A percentile compares a stretch with the other conserved stretches of the same genome.
Conservation (phyloP, 306 rosid species). For the Herpetospermum pedunculosum region DNA sequence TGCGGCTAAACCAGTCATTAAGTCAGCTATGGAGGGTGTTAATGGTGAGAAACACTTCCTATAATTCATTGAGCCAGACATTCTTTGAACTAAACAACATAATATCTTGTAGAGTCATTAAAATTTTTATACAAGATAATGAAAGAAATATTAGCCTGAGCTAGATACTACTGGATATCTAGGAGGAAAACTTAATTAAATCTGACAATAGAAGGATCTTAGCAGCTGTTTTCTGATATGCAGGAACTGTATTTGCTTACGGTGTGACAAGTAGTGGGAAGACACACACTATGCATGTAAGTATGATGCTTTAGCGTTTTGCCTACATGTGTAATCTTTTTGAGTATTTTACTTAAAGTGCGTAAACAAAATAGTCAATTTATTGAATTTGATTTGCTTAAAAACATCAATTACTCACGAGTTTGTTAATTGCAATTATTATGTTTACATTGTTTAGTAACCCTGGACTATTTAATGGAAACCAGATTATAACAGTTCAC, state of each 20-base stretch:
- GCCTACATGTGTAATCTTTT: constrained; percentile 6
- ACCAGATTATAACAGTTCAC: neutral
- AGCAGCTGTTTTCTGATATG: constrained; percentile 8
- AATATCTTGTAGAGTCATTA: neutral
- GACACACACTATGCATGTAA: constrained; percentile 99
- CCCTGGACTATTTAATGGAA: neutral
- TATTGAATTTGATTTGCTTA: neutral
- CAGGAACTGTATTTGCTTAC: constrained; percentile 98
- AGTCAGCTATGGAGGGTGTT: constrained; percentile 97
- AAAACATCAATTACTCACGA: neutral
- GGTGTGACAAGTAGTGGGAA: constrained; percentile 99
- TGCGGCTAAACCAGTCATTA: constrained; percentile 93
- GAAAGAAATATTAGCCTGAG: neutral
- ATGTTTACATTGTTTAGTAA: neutral
- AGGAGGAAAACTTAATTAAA: neutral
- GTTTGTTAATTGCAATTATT: neutral
- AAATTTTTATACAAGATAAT: neutral
- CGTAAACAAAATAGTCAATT: neutral
- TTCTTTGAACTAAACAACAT: constrained; percentile 3
- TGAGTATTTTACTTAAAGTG: constrained; percentile 4
- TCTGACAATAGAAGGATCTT: neutral
- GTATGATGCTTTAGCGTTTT: constrained; percentile 19
- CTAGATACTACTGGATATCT: neutral
- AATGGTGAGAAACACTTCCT: constrained; percentile 45
- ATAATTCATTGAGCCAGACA: neutral